Evolutionary conservation across 2,329 filamentous ascomycete genomes (phyloP).

Genomic region (Claviceps sp.): DNA sequence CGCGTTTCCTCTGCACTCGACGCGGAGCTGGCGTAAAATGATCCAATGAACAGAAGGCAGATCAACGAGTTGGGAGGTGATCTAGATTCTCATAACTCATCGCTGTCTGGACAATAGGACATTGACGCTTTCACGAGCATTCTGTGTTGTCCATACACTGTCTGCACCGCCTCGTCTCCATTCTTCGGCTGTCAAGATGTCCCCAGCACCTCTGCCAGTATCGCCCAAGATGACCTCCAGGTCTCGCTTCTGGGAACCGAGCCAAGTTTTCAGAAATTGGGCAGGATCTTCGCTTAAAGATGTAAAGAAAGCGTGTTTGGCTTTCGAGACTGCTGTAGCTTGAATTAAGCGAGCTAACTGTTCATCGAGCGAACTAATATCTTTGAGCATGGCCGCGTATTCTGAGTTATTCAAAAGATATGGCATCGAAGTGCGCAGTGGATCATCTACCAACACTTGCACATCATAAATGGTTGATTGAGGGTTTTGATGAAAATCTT

Average conservation of each 20-base stretch:
- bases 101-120: constrained; percentile 43
- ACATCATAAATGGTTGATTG: constrained; percentile 82
- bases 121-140: constrained; percentile 50
- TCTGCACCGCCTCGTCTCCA: constrained; percentile 49
- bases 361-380: constrained; percentile 68
- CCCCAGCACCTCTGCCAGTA: constrained; percentile 48
- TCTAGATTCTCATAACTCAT: constrained; percentile 7
- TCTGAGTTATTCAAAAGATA: constrained; percentile 55
- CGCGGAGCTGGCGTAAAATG: background rate
- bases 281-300: constrained; percentile 70
- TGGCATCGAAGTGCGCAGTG: constrained; percentile 54
- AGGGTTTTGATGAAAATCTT: constrained; percentile 62
- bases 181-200: constrained; percentile 46
- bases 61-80: background rate
- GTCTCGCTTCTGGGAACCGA: constrained; percentile 82
- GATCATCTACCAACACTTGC: constrained; percentile 71
- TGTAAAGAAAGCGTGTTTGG: constrained; percentile 79
- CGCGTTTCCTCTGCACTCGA: background rate
- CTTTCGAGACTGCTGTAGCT: constrained; percentile 70
- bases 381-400: constrained; percentile 59
- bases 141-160: constrained; percentile 43
- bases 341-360: constrained; percentile 74
- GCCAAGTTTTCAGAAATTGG: constrained; percentile 74
- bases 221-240: constrained; percentile 81
- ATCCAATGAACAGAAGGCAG: background rate